Base-by-base conservation (phyloP, 495 filamentous ascomycete species). In the Parathielavia hyrcaniae region DNA sequence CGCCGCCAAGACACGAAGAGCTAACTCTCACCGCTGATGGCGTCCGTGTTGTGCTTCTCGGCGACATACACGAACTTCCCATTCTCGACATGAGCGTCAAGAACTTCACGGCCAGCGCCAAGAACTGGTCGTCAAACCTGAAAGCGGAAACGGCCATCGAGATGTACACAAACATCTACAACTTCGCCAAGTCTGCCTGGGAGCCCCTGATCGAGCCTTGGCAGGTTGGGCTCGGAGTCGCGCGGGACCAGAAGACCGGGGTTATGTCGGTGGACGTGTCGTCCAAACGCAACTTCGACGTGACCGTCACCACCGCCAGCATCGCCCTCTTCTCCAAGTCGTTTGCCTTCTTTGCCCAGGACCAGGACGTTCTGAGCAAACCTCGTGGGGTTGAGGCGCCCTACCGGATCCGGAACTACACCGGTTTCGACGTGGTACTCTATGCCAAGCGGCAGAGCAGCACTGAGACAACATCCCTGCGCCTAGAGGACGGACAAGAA, bases 101-200 rank as follows among this genome's bases (percentile, higher is more conserved):
- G 73, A 83, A 85, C 36, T 97, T 97, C 69, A 87, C 81, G 30
- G 81, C 90, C 12, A 83, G 85, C 55, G 86, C 93, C 14, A 82
- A 85, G 58, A 89, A 98, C 71, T 98, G 93, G 93, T 90, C 91
- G 5, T 86, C 85, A 17, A 86, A 85, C 12, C 78, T 97, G 73
- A 90, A 83, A 63, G 91, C 89, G 2, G 91, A 97, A 66, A 89
- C 89, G 0, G 89, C 77, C 36, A 85, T 97, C 53, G 90, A 97
- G 62, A 91, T 90, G 57, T 96, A 93, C 70, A 78, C 95, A 64
- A 98, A 97, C 68, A 85, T 97, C 51, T 97, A 95, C 77, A 98
- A 97, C 70, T 98, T 98, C 72, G 91, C 93, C 20, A 97, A 98
- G 70, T 97, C 95, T 1, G 88, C 90, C 10, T 98, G 93, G 93